Conservation (phyloP, 1,139 yeast species). For the Suhomyces panamericanus region DNA sequence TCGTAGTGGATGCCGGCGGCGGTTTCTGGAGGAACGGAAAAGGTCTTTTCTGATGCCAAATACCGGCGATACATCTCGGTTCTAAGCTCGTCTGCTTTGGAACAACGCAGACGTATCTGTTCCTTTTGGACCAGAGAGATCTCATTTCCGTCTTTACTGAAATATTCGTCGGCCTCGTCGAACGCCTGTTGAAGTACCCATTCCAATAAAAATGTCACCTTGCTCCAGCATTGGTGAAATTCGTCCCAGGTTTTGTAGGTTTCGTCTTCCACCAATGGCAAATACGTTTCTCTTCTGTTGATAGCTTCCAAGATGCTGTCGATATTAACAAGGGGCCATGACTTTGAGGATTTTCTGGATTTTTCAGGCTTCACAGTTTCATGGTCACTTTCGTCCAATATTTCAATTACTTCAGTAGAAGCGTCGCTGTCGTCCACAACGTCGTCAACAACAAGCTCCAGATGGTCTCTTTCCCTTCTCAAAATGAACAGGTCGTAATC, state of each 20-base stretch:
- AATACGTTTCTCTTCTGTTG: conserved; percentile 17
- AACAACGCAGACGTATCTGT: not conserved
- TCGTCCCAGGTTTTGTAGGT: conserved; percentile 18
- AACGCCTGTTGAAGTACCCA: conserved; percentile 21
- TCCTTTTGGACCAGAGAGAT: not conserved
- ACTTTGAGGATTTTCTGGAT: not conserved
- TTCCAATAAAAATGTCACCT: conserved; percentile 23
- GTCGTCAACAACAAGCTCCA: not conserved
- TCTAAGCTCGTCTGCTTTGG: not conserved
- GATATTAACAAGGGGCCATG: conserved; percentile 14
- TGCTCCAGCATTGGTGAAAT: conserved; percentile 27
- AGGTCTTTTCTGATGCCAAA: not conserved
- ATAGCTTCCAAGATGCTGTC: conserved; percentile 12
- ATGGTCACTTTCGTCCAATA: conserved; percentile 1
- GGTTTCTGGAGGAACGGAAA: not conserved
- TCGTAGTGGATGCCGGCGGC: not conserved
- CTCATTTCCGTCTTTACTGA: not conserved
- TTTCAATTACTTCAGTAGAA: conserved; percentile 3
- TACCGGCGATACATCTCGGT: not conserved
- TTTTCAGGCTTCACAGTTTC: not conserved
- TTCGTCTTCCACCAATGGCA: conserved; percentile 24
- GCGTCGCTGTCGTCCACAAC: conserved; percentile 5
- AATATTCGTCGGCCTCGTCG: conserved; percentile 7
- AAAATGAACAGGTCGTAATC: conserved; percentile 10
- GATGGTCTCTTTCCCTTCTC: not conserved